phyloP scores from a whole-genome alignment of 2,329 filamentous ascomycete genomes.

The Botryotinia narcissicola region DNA sequence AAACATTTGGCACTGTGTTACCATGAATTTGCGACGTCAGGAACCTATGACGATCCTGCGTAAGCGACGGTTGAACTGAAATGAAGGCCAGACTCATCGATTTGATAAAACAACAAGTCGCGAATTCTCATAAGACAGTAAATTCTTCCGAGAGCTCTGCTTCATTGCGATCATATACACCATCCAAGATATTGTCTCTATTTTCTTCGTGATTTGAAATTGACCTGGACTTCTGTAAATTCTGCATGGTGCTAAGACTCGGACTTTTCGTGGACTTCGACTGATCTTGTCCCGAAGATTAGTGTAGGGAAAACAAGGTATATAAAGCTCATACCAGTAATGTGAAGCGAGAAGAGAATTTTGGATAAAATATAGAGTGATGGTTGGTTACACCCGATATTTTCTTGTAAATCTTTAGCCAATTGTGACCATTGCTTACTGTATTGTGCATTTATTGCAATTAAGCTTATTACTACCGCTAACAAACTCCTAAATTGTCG shows the following conservation, averaged over 20 bases:
- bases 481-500: not conserved
- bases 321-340: not conserved
- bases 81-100: not conserved
- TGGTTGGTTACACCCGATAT: not conserved
- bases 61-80: not conserved
- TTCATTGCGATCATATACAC: not conserved
- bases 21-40: not conserved
- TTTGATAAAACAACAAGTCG: not conserved
- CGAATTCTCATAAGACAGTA: not conserved
- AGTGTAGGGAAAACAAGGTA: not conserved
- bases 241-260: not conserved
- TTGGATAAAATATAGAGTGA: not conserved
- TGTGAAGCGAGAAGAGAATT: not conserved
- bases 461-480: conserved; percentile 14
- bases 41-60: not conserved
- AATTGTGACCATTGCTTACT: conserved; percentile 5
- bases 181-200: not conserved
- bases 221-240: not conserved
- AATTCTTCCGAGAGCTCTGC: not conserved
- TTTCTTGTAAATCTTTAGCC: not conserved
- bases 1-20: not conserved
- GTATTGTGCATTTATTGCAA: not conserved
- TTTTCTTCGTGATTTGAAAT: not conserved
- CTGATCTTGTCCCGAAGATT: not conserved
- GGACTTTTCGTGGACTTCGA: no score